Evolutionary conservation across 1,139 yeast species (phyloP).

Genomic region (Hyphopichia khmerensis): DNA sequence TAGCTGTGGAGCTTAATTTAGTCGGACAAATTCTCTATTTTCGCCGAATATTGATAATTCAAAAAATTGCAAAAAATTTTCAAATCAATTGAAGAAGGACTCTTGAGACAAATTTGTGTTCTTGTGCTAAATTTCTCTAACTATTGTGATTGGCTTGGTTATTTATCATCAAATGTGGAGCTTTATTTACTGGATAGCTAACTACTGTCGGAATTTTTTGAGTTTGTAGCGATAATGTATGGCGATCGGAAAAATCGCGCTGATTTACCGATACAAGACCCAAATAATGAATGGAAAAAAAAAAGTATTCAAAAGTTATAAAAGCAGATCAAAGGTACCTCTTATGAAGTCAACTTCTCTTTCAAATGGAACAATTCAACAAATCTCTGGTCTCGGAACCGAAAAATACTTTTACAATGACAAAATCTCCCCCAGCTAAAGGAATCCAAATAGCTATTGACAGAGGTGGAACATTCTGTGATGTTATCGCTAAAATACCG

Average conservation of each 20-base stretch:
- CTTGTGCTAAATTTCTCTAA: too few relatives aligned
- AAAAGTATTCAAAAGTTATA: not conserved
- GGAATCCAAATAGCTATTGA: constrained; percentile 39
- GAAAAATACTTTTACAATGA: not conserved
- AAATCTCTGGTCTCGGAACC: not conserved
- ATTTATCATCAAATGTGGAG: too few relatives aligned
- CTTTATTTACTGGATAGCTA: not conserved
- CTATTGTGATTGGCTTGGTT: too few relatives aligned
- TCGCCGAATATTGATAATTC: not conserved
- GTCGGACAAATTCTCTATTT: not conserved
- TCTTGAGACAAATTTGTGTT: too few relatives aligned
- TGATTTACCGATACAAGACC: not conserved
- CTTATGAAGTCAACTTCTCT: not conserved
- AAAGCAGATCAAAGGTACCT: not conserved
- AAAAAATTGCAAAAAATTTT: too few relatives aligned
- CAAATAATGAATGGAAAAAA: not conserved
- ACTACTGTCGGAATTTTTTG: not conserved
- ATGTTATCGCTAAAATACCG: constrained; percentile 59
- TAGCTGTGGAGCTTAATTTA: not conserved
- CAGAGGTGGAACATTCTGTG: constrained; percentile 89
- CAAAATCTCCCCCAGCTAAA: constrained; percentile 1
- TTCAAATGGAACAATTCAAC: not conserved
- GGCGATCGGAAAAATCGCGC: not conserved
- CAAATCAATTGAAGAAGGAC: too few relatives aligned
- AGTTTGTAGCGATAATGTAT: not conserved